Evolutionary conservation across 352 stramenopile species (phyloP).

Genomic region (Phytophthora uliginosa): DNA sequence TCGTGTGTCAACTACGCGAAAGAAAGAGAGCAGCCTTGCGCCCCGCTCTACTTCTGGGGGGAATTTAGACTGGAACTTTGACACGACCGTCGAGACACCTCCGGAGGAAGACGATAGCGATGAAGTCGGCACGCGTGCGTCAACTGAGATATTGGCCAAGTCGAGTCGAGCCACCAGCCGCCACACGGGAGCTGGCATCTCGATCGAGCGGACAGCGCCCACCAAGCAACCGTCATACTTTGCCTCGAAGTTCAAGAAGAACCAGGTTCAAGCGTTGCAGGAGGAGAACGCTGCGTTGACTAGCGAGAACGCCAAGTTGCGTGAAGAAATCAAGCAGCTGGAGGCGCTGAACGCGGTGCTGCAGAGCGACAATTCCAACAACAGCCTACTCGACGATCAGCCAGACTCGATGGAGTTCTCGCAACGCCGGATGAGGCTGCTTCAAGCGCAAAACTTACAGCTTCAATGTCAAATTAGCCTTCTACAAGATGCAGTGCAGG

Average conservation of each 20-base stretch:
- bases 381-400: constrained; percentile 6
- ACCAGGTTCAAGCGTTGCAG: constrained; percentile 49
- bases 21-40: constrained; percentile 4
- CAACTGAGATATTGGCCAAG: background rate
- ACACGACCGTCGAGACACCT: constrained; percentile 30
- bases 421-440: constrained; percentile 42
- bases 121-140: background rate
- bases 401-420: constrained; percentile 30
- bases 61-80: constrained; percentile 42
- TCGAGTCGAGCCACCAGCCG: background rate
- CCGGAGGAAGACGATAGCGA: constrained; percentile 22
- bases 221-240: constrained; percentile 36
- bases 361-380: constrained; percentile 40
- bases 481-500: constrained; percentile 48
- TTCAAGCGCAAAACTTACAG: constrained; percentile 74
- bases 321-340: constrained; percentile 57
- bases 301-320: constrained; percentile 54
- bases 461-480: constrained; percentile 62
- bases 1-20: background rate
- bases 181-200: constrained; percentile 34
- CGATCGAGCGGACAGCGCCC: constrained; percentile 38
- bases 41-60: constrained; percentile 5
- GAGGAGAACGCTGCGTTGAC: constrained; percentile 49
- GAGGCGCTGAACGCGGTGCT: constrained; percentile 50
- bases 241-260: constrained; percentile 55